Percentiles rank a stretch among this genome's conserved stretches.
Evolutionary conservation across 2,329 filamentous ascomycete genomes (phyloP).

Genomic region (Lachnellula willkommii): DNA sequence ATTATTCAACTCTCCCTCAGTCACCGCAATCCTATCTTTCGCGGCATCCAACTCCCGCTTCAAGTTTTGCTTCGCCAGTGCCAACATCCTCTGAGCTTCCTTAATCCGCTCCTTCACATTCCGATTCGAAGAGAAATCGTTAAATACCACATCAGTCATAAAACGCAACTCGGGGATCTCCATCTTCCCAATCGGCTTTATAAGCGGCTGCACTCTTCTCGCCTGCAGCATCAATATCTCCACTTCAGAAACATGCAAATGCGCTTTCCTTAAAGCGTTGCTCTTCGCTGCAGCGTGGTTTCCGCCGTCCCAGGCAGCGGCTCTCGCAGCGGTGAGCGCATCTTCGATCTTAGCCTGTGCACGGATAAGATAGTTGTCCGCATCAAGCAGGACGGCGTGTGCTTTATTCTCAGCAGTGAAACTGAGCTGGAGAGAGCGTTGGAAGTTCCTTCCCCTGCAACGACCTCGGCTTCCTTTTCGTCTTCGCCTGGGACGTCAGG

Average conservation of each 20-base stretch:
- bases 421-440: constrained; percentile 33
- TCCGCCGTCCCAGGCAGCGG: constrained; percentile 45
- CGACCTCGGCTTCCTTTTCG: constrained; percentile 36
- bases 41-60: constrained; percentile 31
- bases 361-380: constrained; percentile 33
- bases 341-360: constrained; percentile 38
- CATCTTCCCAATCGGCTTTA: constrained; percentile 36
- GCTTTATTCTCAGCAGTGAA: constrained; percentile 40
- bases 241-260: constrained; percentile 39
- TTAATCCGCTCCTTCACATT: constrained; percentile 49
- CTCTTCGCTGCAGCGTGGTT: constrained; percentile 50
- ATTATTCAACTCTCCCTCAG: constrained; percentile 27
- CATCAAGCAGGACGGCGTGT: constrained; percentile 36
- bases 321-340: constrained; percentile 37
- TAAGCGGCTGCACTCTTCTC: constrained; percentile 34
- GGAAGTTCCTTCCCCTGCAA: constrained; percentile 34
- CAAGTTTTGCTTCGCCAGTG: constrained; percentile 33
- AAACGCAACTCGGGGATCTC: constrained; percentile 42
- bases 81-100: constrained; percentile 35
- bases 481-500: constrained; percentile 51
- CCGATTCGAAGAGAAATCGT: constrained; percentile 50
- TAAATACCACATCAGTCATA: constrained; percentile 49
- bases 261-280: constrained; percentile 44
- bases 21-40: constrained; percentile 26
- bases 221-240: constrained; percentile 38